phyloP scores from a whole-genome alignment of 2,329 filamentous ascomycete species.

The Fusarium sterilihyphosum region DNA sequence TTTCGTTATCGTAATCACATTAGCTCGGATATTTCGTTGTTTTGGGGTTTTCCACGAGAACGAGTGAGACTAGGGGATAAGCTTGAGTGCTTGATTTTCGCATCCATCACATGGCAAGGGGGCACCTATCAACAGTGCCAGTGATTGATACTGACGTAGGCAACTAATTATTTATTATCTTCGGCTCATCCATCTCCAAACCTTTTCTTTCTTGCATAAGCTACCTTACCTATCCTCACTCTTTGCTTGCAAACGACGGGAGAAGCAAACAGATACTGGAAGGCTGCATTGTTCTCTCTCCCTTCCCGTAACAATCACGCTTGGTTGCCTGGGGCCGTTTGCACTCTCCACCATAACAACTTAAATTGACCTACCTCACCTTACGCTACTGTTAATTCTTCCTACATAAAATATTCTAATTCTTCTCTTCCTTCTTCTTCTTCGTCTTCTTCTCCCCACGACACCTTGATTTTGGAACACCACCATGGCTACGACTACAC shows the following conservation, averaged over 20 bases:
- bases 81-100: neutral
- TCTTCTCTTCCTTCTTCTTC: neutral
- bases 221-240: neutral
- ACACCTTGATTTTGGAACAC: neutral
- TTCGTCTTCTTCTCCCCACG: neutral
- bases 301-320: neutral
- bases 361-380: neutral
- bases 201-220: neutral
- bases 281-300: neutral
- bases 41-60: neutral
- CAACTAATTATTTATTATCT: conserved; percentile 8
- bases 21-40: conserved; percentile 3
- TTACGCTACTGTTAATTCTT: neutral
- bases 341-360: neutral
- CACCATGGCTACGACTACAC: conserved; percentile 29
- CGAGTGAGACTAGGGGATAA: neutral
- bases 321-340: neutral
- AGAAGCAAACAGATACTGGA: conserved; percentile 8
- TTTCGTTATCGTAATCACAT: neutral
- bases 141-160: conserved; percentile 10
- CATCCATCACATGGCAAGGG: neutral
- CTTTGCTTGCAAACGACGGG: neutral
- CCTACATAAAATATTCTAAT: neutral
- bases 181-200: neutral
- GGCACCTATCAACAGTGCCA: neutral